Base-by-base conservation (phyloP, 2,329 filamentous ascomycete species). In the Penicillium sp. region DNA sequence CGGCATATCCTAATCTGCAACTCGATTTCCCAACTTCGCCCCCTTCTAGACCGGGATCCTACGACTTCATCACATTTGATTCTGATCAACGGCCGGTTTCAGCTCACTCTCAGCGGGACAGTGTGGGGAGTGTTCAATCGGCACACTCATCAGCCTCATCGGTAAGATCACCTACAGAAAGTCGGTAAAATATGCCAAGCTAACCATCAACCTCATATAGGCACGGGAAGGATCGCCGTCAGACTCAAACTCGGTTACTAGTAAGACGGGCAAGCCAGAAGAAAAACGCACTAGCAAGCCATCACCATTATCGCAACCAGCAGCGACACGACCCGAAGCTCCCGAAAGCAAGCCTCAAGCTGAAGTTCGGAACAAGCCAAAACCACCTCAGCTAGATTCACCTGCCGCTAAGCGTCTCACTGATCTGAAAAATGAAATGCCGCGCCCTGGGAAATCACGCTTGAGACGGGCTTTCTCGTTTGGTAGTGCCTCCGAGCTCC, bases 391-490 rank as follows among this genome's bases (percentile, higher is more conserved):
- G 18, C 46, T 60, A 8, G 69, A 71, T 7, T 92, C 89, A 62
- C 85, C 89, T 43, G 93, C 93, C 18, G 87, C 89, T 13, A 87
- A 91, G 71, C 91, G 95, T 53, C 82, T 97, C 36, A 86, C 89
- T 42, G 91, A 92, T n/a, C 81, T 97, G 57, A 89, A 93, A 62
- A 93, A 89, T 69, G 90, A 90, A 50, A 79, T 79, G 27, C 89
- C 84, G 69, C 82, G 86, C 60, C 91, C 91, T 70, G 91, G 87
- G 76, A 97, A 97, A 76, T 90, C 88, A 2, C 83, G 92, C 61
- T 79, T 99, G 56, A 85, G 94, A 51, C 84, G 94, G 64, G 94
- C 94, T 0, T 96, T 99, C 67, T 99, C 94, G 0, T 99, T 99
- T 74, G 92, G 94, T 46, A 97, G 93, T 70, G 90, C 92, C 39